Evolutionary conservation across 306 rosid species (phyloP), one percentile per base, ranked within the genome.

Genomic region (Glycine latifolia): DNA sequence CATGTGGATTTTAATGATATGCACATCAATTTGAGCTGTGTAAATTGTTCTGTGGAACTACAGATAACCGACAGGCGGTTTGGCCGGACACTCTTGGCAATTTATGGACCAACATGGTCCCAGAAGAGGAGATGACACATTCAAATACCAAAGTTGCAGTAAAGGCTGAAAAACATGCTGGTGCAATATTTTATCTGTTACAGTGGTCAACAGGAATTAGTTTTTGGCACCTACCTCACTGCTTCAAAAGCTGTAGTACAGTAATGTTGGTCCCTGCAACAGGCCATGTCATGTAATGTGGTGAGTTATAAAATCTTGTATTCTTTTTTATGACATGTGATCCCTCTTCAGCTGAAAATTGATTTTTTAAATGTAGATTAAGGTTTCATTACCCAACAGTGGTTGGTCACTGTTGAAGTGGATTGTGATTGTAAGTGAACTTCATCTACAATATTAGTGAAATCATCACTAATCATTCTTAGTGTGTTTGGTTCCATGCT

Each of bases 101-200:
- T 96, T 76, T 96, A 91, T 76, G 99, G 98, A 86, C 99, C 98
- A 66, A 84, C 81, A 76, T 93, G 99, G 98, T 93, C 99, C 47
- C 89, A 92, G 85, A 96, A 92, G 87, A 93, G 85, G 73, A 90
- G 84, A 85, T 58, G 49, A 80, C 66, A 82, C 85, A 50, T 71
- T 70, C 81, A 70, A 59, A 41, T 31, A 10, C 15, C 53, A 73
- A 49, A 41, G 84, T 47, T 79, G 86, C 87, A 33, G 85, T 81
- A 54, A 70, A 85, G 61, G 59, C 78, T 87, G 80, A 75, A 72
- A 26, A 75, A 54, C 65, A 81, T 75, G 79, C 9, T 62, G 70
- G 53, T 46, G 77, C 68, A 79, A 53, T 55, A 52, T 52, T 77
- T 26, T 70, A 79, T 72, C 86, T 61, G 73, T 61, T 60, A 44